Base-by-base conservation (phyloP, 179 eudicot genomes). In the Sideroxylon spinosum region DNA sequence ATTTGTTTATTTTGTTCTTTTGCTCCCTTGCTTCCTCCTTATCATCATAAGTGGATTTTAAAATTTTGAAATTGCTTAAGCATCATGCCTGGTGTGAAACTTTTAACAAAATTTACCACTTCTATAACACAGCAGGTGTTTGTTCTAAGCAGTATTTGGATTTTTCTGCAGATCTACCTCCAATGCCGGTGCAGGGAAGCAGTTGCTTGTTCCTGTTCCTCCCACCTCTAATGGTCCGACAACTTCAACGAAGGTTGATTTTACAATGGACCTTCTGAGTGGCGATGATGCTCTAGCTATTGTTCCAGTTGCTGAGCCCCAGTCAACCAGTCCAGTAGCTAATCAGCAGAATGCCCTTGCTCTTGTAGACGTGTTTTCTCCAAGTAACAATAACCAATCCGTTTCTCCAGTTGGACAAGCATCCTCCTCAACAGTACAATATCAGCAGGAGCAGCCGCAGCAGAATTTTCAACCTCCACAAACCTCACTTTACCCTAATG, bases 231-330 rank as follows among this genome's bases (percentile, higher is more conserved):
- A 87, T 84, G 90, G 87, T 75, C 76, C 84, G 72, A 68, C 85
- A 80, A 72, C 89, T 78, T 76, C 91, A 29, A 28, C 83, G 59
- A 84, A 88, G 78, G 82, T 78, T 25, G 77, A 74, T 77, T 81
- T 91, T 50, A 89, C 84, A 80, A 85, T 93, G 73, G 98, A 95
- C 84, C 97, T 95, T 61, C 78, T 95, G 80, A 89, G 98, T 76
- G 97, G 95, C 67, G 95, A 90, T 69, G 93, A 88, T 81, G 66
- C 89, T 0, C 84, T 93, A 71, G 99, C 99, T 49, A 83, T 95
- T 77, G 94, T 95, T 64, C 95, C 99, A 17, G 86, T 87, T 50
- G 87, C 94, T 76, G 91, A 79, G 76, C 86, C 92, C 28, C 90
- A 83, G 79, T 81, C 95, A 53, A 61, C 86, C 56, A 87, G 85